Conservation (phyloP, 306 rosid species). For the Crotalaria pallida region DNA sequence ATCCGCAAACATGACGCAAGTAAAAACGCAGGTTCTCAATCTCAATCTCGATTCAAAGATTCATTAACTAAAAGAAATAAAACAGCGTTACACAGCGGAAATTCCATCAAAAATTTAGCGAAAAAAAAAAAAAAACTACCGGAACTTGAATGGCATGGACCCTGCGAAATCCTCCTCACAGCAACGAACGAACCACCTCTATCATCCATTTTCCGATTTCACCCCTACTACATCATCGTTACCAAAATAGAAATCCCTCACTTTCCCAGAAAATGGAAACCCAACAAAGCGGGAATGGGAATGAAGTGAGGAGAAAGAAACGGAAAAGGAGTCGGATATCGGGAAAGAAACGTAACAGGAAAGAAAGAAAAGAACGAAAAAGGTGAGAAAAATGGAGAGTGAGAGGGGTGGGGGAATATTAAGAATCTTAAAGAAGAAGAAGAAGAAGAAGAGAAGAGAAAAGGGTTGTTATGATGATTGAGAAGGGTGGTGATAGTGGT, state of each 20-base stretch:
- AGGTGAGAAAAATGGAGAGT: neutral
- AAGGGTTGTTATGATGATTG: too few species aligned
- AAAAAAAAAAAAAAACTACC: constrained; percentile 37
- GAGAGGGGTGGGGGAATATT: neutral
- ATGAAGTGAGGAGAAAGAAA: constrained; percentile 15
- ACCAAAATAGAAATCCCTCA: constrained; percentile 10
- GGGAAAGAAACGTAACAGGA: constrained; percentile 16
- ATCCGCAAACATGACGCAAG: constrained; percentile 51
- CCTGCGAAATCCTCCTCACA: constrained; percentile 91
- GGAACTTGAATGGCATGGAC: constrained; percentile 81
- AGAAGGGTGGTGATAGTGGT: too few species aligned
- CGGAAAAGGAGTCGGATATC: neutral
- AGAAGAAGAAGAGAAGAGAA: neutral
- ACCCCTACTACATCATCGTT: constrained; percentile 10
- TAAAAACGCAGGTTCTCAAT: constrained; percentile 30
- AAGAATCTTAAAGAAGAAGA: constrained; percentile 17
- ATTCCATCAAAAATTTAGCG: neutral
- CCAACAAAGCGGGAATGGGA: neutral
- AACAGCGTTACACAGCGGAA: neutral
- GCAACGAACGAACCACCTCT: constrained; percentile 98
- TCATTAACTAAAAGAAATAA: neutral
- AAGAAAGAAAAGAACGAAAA: neutral
- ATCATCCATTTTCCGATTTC: constrained; percentile 54
- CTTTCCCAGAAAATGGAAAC: constrained; percentile 12
- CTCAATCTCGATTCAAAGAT: constrained; percentile 33